These are phyloP conservation scores for Exophiala sp. DNA, from an alignment of 2,329 filamentous ascomycete genomes.

Conservation along the genomic window DNA sequence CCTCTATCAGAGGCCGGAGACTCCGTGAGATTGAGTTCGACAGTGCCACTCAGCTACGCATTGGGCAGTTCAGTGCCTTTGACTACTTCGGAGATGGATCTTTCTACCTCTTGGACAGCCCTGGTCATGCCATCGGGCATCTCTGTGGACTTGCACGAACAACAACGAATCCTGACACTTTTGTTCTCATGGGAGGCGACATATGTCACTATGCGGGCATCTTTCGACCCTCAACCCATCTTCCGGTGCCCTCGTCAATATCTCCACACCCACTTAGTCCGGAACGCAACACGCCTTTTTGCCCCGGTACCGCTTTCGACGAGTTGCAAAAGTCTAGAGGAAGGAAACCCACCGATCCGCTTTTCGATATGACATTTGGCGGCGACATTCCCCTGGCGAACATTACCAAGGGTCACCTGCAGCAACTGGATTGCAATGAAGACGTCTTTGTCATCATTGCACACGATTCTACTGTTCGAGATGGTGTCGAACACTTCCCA, in stretches of 20 bases:
- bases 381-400: constrained; percentile 11
- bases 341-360: constrained; percentile 1
- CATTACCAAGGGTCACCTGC: constrained; percentile 14
- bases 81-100: constrained; percentile 53
- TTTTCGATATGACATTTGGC: constrained; percentile 15
- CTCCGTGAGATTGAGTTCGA: constrained; percentile 12
- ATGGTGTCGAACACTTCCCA: constrained; percentile 25
- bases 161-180: constrained; percentile 17
- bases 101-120: constrained; percentile 52
- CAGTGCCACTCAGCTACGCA: constrained; percentile 40
- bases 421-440: constrained; percentile 29
- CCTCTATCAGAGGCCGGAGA: background rate
- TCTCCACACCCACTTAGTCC: constrained; percentile 4
- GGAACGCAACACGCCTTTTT: background rate
- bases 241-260: constrained; percentile 7
- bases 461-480: constrained; percentile 30
- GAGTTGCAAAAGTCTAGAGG: constrained; percentile 8
- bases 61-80: constrained; percentile 29
- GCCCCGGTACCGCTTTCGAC: constrained; percentile 4
- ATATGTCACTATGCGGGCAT: constrained; percentile 8
- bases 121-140: constrained; percentile 30
- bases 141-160: constrained; percentile 27
- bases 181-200: constrained; percentile 8
- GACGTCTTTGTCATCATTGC: constrained; percentile 31
- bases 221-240: constrained; percentile 4